Base-by-base conservation (phyloP, 352 stramenopile genomes). In the Phytopythium chamaehyphon region DNA sequence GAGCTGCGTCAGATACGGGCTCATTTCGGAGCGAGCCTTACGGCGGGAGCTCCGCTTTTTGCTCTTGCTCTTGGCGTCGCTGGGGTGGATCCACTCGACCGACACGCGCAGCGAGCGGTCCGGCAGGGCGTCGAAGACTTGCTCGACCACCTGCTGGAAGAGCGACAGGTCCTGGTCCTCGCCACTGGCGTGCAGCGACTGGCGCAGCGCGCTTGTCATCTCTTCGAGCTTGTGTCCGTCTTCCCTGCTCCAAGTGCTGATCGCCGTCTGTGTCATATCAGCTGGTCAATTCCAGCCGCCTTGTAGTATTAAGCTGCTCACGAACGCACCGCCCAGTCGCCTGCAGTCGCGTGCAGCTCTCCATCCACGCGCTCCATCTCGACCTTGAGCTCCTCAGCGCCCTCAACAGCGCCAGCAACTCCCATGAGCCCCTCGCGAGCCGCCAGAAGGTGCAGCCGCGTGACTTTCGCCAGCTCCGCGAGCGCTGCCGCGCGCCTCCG, bases 91-190 rank as follows among this genome's bases (percentile, higher is more conserved):
- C 79, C 73, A 90, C n/a, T 59, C 60, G 15, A 62, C 68, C 0
- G 76, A 69, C 14, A 90, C 36, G 21, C 62, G 23, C 22, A 90
- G 51, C 35, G 55, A 69, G 24, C 74, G 57, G 4, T 54, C 39
- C 1, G 61, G 48, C 2, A 78, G 39, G 2, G 60, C 65, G 12
- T 52, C 63, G 47, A 90, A 83, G 0, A 86, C 24, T 51, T 83
- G 66, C 54, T 86, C 71, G 1, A 85, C 11, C 2, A 81, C 71
- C n/a, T 88, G 65, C 31, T 80, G 68, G 47, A 87, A 88, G 38
- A 77, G 59, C 51, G 46, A 65, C 44, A 85, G 35, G 38, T 76
- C 69, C 0, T 47, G 40, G 12, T 59, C 55, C 5, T 59, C 44
- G 2, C 49, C 57, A 28, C 63, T 71, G 11, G 53, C 44, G 0